phyloP scores from a whole-genome alignment of 2,329 filamentous ascomycete species.

The Aspergillus neotritici region DNA sequence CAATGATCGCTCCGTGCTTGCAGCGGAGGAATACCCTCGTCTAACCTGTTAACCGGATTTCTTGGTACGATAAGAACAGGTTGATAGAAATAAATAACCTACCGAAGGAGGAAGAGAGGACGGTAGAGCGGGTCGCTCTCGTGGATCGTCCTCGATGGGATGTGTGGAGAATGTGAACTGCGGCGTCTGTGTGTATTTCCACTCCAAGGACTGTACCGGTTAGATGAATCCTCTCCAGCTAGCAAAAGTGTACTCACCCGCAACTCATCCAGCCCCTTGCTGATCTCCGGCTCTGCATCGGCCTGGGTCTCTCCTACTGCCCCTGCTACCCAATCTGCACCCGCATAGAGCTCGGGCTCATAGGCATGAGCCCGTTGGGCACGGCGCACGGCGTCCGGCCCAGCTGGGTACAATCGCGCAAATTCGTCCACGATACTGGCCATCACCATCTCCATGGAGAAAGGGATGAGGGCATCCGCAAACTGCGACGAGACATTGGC shows the following conservation, averaged over 20 bases:
- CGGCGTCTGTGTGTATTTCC: constrained; percentile 82
- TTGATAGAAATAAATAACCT: constrained; percentile 14
- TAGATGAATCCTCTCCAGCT: neutral
- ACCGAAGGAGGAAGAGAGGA: constrained; percentile 45
- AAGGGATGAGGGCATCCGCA: constrained; percentile 38
- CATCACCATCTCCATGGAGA: constrained; percentile 46
- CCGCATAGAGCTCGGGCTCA: constrained; percentile 29
- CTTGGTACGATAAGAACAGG: neutral
- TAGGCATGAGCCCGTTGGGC: constrained; percentile 30
- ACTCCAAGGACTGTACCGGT: constrained; percentile 43
- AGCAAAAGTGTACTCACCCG: constrained; percentile 41
- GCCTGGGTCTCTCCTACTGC: constrained; percentile 49
- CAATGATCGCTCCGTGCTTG: constrained; percentile 37
- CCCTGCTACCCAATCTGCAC: constrained; percentile 34
- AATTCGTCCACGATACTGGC: constrained; percentile 62
- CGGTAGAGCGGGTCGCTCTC: constrained; percentile 50
- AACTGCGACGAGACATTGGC: constrained; percentile 64
- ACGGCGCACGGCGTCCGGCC: constrained; percentile 28
- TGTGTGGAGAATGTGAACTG: constrained; percentile 67
- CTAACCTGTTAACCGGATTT: constrained; percentile 17
- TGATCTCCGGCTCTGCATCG: constrained; percentile 48
- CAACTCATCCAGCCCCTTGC: constrained; percentile 54
- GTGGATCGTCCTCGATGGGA: constrained; percentile 54
- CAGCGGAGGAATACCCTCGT: constrained; percentile 39
- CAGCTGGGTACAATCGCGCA: constrained; percentile 55